phyloP scores from a whole-genome alignment of 192 early-diverging fungal species.

The Ramicandelaber brevisporus region DNA sequence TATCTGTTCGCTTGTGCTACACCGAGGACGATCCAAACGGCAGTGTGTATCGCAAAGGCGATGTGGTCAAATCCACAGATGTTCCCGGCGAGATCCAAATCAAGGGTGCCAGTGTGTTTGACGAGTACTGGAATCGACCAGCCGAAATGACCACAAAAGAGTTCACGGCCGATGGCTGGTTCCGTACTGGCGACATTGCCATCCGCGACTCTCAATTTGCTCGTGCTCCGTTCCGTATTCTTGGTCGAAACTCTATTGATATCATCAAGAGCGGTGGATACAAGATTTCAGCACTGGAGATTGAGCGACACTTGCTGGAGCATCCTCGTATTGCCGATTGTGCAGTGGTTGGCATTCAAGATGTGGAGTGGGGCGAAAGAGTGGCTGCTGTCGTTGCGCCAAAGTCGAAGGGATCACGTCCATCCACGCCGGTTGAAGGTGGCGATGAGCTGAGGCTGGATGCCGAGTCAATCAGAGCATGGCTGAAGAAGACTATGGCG shows the following conservation, averaged over 20 bases:
- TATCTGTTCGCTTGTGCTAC: slow-evolving; percentile 27
- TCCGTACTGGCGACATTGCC: slow-evolving; percentile 58
- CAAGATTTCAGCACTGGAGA: slow-evolving; percentile 62
- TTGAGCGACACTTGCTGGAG: slow-evolving; percentile 53
- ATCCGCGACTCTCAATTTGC: slow-evolving; percentile 17
- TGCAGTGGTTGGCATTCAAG: slow-evolving; percentile 42
- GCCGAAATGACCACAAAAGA: slow-evolving; percentile 41
- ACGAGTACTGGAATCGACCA: slow-evolving; percentile 44
- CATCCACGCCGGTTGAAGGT: too few species aligned
- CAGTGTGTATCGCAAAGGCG: too few species aligned
- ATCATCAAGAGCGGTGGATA: slow-evolving; percentile 78
- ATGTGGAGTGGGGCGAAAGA: slow-evolving; percentile 51
- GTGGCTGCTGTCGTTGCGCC: slow-evolving; percentile 40
- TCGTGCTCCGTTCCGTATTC: slow-evolving; percentile 36
- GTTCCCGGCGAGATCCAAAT: slow-evolving; percentile 44
- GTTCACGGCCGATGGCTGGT: slow-evolving; percentile 53
- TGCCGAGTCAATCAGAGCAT: slow-evolving; percentile 12
- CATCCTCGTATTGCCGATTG: slow-evolving; percentile 33
- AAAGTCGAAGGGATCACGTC: slow-evolving; percentile 4
- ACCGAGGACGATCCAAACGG: slow-evolving; percentile 6
- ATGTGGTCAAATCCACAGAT: slow-evolving; percentile 21
- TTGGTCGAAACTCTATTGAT: slow-evolving; percentile 57
- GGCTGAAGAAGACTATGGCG: slow-evolving; percentile 34
- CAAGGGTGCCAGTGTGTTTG: slow-evolving; percentile 46
- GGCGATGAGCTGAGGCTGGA: too few species aligned